A percentile compares a stretch with the other conserved stretches of the same genome.
Conservation (phyloP, 352 stramenopile species). For the Phytophthora europaea region DNA sequence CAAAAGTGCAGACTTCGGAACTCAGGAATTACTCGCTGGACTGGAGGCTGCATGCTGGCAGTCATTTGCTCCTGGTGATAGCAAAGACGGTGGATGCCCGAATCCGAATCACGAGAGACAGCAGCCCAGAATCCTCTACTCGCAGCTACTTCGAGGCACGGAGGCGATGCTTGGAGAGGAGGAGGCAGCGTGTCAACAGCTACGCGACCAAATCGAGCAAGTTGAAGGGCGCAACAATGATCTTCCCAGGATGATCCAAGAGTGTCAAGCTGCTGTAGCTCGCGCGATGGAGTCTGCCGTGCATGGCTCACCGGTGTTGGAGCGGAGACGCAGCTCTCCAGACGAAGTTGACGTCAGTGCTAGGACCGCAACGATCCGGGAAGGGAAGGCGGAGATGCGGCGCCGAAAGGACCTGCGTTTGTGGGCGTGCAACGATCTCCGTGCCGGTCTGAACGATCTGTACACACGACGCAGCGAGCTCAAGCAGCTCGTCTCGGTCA, state of each 20-base stretch:
- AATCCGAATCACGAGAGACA: background rate
- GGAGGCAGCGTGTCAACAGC: slow-evolving; percentile 22
- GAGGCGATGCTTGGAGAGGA: slow-evolving; percentile 39
- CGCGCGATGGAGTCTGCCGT: slow-evolving; percentile 28
- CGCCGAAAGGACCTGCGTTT: slow-evolving; percentile 57
- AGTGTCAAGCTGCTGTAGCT: slow-evolving; percentile 30
- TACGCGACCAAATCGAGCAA: slow-evolving; percentile 31
- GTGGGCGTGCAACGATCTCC: slow-evolving; percentile 70
- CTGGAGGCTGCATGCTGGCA: slow-evolving; percentile 57
- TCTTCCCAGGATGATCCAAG: slow-evolving; percentile 44
- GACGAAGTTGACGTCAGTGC: slow-evolving; percentile 15
- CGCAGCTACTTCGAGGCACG: slow-evolving; percentile 44
- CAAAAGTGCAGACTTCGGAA: slow-evolving; percentile 1
- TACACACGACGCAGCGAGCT: slow-evolving; percentile 64
- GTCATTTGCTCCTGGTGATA: slow-evolving; percentile 1
- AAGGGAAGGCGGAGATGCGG: slow-evolving; percentile 49
- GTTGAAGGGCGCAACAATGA: slow-evolving; percentile 40
- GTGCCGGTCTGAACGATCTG: slow-evolving; percentile 61
- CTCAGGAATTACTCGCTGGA: slow-evolving; percentile 31
- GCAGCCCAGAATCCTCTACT: slow-evolving; percentile 37
- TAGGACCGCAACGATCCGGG: slow-evolving; percentile 41
- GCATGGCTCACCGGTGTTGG: background rate
- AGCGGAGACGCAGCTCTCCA: background rate
- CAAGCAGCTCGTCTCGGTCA: slow-evolving; percentile 62
- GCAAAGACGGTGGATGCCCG: background rate